phyloP scores from a whole-genome alignment of 2,329 filamentous ascomycete species.

The Ophiosphaerella korrae region DNA sequence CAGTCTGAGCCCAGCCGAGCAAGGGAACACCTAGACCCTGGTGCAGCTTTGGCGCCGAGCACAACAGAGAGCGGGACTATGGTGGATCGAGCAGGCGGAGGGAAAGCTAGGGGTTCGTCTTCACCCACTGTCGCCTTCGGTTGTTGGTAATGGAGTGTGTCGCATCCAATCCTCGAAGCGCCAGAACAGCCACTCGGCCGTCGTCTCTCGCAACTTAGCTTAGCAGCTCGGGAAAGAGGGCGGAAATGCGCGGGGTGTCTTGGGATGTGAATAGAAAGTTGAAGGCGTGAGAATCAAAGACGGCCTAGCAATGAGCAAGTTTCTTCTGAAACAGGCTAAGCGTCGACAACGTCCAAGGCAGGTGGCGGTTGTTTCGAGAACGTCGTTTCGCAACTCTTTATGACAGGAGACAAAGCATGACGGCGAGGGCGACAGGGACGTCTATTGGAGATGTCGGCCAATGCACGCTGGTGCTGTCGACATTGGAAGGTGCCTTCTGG shows the following conservation, averaged over 20 bases:
- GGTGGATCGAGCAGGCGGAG: background rate
- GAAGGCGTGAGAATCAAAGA: slow-evolving; percentile 17
- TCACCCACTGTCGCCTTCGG: background rate
- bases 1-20: slow-evolving; percentile 7
- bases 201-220: slow-evolving; percentile 14
- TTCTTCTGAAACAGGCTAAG: slow-evolving; percentile 19
- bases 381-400: too few relatives aligned
- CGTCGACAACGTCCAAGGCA: background rate
- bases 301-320: slow-evolving; percentile 28
- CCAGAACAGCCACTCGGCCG: slow-evolving; percentile 12
- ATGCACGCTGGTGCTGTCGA: background rate
- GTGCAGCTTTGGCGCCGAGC: slow-evolving; percentile 12
- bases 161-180: slow-evolving; percentile 14
- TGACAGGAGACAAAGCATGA: too few relatives aligned
- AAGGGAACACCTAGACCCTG: slow-evolving; percentile 4
- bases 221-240: slow-evolving; percentile 17
- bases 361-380: slow-evolving; percentile 11
- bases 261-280: slow-evolving; percentile 7
- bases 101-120: too few relatives aligned
- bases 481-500: slow-evolving; percentile 3
- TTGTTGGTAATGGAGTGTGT: slow-evolving; percentile 15
- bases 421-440: background rate
- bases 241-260: slow-evolving; percentile 22
- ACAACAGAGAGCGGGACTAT: slow-evolving; percentile 2
- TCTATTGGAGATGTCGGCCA: background rate